A percentile compares a stretch with the other conserved stretches of the same genome.
These are phyloP conservation scores for Amaranthus hypochondriacus DNA, from an alignment of 148 eudicot species.

Conservation along the genomic window DNA sequence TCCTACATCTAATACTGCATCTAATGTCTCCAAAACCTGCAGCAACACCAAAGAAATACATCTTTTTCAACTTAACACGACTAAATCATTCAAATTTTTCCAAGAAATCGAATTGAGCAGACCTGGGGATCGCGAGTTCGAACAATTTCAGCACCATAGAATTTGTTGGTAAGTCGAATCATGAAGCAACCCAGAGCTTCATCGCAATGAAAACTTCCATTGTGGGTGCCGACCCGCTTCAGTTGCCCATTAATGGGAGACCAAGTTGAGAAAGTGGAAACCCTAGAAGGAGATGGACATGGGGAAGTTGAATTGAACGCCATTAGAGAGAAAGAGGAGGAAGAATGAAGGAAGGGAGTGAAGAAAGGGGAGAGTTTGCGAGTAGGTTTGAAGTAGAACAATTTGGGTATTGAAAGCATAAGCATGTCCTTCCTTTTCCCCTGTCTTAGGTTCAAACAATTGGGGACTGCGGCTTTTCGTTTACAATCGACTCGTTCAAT, in stretches of 20 bases:
- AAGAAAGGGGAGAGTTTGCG: conserved; percentile 16
- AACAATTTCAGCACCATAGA: conserved; percentile 52
- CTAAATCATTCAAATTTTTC: background rate
- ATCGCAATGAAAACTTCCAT: conserved; percentile 90
- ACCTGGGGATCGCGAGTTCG: conserved; percentile 83
- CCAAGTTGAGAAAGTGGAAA: conserved; percentile 35
- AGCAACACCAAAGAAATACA: background rate
- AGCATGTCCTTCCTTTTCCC: conserved; percentile 11
- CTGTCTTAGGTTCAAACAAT: background rate
- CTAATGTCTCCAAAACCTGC: conserved; percentile 71
- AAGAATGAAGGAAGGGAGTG: conserved; percentile 7
- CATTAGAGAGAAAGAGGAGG: conserved; percentile 29
- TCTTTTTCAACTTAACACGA: background rate
- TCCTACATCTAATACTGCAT: conserved; percentile 92
- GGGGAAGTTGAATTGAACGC: conserved; percentile 19
- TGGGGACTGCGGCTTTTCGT: too few species aligned
- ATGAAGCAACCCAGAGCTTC: conserved; percentile 94
- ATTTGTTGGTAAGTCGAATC: conserved; percentile 74
- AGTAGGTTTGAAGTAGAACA: background rate
- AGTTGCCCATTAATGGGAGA: conserved; percentile 27
- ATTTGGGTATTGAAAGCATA: background rate
- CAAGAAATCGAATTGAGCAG: background rate
- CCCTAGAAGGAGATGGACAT: conserved; percentile 21
- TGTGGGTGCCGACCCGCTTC: conserved; percentile 75
- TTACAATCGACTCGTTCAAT: too few species aligned